Evolutionary conservation across 2,329 filamentous ascomycete species (phyloP).

Genomic region (Alternaria sp.): DNA sequence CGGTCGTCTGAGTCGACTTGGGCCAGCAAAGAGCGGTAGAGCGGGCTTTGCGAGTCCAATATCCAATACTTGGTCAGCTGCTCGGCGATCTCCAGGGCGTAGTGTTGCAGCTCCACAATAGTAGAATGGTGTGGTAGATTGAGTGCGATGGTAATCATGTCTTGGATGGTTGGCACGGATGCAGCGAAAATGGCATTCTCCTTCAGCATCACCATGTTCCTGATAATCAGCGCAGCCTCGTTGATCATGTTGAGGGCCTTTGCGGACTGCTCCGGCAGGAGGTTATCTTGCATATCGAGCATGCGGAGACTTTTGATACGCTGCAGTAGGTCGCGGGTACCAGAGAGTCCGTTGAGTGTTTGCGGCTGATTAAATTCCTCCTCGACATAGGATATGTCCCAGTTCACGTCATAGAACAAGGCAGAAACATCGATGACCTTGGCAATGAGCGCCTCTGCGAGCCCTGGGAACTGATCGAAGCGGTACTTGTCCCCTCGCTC

Average conservation of each 20-base stretch:
- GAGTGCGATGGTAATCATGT: constrained; percentile 83
- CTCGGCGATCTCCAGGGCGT: constrained; percentile 90
- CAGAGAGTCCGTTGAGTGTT: constrained; percentile 70
- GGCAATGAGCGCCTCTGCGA: constrained; percentile 87
- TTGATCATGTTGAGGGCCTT: constrained; percentile 79
- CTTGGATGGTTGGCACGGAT: constrained; percentile 77
- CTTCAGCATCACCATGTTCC: constrained; percentile 94
- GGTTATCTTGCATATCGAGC: constrained; percentile 69
- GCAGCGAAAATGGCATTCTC: constrained; percentile 88
- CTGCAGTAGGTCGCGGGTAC: constrained; percentile 76
- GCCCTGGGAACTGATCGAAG: constrained; percentile 87
- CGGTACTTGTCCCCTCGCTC: constrained; percentile 95
- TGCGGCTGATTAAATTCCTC: constrained; percentile 58
- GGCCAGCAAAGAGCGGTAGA: constrained; percentile 77
- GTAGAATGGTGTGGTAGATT: constrained; percentile 77
- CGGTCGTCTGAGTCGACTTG: constrained; percentile 71
- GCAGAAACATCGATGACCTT: constrained; percentile 81
- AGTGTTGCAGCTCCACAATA: constrained; percentile 86
- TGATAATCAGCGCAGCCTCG: constrained; percentile 85
- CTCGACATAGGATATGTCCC: constrained; percentile 76
- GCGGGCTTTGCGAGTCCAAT: constrained; percentile 75
- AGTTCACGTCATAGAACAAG: constrained; percentile 83
- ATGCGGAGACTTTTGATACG: constrained; percentile 67
- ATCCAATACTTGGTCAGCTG: constrained; percentile 84
- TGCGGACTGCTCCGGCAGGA: constrained; percentile 76